Evolutionary conservation across 495 filamentous ascomycete species (phyloP), one percentile per base, ranked within the genome.

Genomic region (Chaetomidium leptoderma): DNA sequence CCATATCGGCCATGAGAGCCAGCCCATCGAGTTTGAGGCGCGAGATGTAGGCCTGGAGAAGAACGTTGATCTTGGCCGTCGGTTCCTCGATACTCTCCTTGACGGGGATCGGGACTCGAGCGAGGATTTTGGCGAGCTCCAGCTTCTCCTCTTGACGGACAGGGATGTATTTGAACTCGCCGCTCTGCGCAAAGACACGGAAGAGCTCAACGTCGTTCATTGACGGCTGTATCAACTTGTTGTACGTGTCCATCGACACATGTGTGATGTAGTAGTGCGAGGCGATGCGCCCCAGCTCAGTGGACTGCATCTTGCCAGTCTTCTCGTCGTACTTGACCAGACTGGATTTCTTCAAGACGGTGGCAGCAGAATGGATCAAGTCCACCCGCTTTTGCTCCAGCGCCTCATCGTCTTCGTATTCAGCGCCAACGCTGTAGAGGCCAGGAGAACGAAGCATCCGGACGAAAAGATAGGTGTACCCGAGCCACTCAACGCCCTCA

Each of bases 211-310:
- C 92, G 17, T 86, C 86, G 17, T 87, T 88, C 59, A 97, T 89
- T 14, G 87, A 88, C 16, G 93, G 92, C 70, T 96, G 92, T 30
- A 99, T 89, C 59, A 97, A 88, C 64, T 88, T 89, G 67, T 96
- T 93, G 76, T 97, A 99, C 16, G 88, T 95, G 21, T 91, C 74
- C 92, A 99, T 99, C 11, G 95, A 97, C 50, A 82, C 90, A 69
- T 97, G 84, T 4, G 90, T 90, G 63, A 99, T 97, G 75, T 99
- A 99, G 75, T 99, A 99, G 68, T 99, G 93, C 1, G 91, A 96
- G 2, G 93, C 86, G 66, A 99, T 92, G 23, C 93, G 84, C 40
- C 93, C 93, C 40, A 99, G 87, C 71, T 97, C 93, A 6, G 93
- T 97, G 13, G 88, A 78, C 71, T 95, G 91, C 21, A 99, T 70